A percentile compares a stretch with the other conserved stretches of the same genome.
Evolutionary conservation across 768 basidiomycete genomes (phyloP).

Genomic region (Gymnopilus dilepis): DNA sequence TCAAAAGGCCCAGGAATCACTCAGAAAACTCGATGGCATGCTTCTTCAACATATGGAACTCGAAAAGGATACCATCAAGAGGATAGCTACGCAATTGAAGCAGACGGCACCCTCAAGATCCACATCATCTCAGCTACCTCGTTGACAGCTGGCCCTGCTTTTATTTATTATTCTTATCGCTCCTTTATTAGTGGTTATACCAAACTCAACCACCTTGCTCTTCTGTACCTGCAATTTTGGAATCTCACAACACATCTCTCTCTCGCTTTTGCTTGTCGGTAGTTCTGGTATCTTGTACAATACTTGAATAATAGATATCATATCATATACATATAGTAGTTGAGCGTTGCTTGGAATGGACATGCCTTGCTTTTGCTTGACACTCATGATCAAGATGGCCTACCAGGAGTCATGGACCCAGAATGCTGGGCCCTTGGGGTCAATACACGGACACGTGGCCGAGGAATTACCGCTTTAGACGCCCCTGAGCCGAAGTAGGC

Average conservation of each 20-base stretch:
- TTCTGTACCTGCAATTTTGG: slow-evolving; percentile 18
- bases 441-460: slow-evolving; percentile 29
- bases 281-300: slow-evolving; percentile 19
- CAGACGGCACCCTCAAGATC: slow-evolving; percentile 27
- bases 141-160: slow-evolving; percentile 9
- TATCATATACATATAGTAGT: background rate
- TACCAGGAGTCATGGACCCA: too few relatives aligned
- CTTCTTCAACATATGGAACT: slow-evolving; percentile 82
- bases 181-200: slow-evolving; percentile 27
- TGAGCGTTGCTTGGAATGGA: too few relatives aligned
- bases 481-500: slow-evolving; percentile 26
- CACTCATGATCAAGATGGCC: background rate
- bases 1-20: slow-evolving; percentile 58
- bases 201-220: slow-evolving; percentile 19
- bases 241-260: slow-evolving; percentile 16
- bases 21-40: slow-evolving; percentile 78
- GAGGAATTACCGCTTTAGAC: slow-evolving; percentile 29
- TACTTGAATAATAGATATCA: slow-evolving; percentile 14
- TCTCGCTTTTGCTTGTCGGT: slow-evolving; percentile 8
- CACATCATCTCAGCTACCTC: slow-evolving; percentile 9
- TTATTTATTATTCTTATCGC: slow-evolving; percentile 18
- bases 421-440: background rate
- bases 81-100: slow-evolving; percentile 62
- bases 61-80: slow-evolving; percentile 79
- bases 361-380: background rate